These are phyloP conservation scores for Diplodia intermedia DNA, from an alignment of 2,329 filamentous ascomycete species.

Conservation along the genomic window DNA sequence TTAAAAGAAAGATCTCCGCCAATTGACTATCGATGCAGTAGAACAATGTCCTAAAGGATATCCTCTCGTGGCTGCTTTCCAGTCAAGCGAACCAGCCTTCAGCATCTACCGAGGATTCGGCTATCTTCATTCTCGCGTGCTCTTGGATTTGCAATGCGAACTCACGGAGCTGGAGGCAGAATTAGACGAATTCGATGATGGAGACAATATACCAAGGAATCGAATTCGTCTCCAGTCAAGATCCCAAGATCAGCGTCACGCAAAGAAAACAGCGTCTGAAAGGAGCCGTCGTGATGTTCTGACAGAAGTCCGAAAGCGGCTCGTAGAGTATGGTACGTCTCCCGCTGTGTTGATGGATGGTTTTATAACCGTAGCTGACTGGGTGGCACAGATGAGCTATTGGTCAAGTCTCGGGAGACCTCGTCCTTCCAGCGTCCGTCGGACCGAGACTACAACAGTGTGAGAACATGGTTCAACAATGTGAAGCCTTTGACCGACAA, in stretches of 20 bases:
- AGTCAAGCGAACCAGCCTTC: constrained; percentile 45
- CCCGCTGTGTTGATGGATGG: no score
- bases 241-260: constrained; percentile 35
- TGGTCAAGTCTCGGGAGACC: constrained; percentile 49
- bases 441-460: constrained; percentile 50
- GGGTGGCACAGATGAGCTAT: constrained; percentile 44
- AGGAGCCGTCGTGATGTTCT: constrained; percentile 40
- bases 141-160: constrained; percentile 46
- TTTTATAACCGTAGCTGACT: constrained; percentile 10
- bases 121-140: constrained; percentile 45
- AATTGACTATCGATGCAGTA: no score
- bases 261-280: constrained; percentile 30
- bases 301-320: constrained; percentile 42
- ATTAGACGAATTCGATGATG: no score
- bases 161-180: constrained; percentile 41
- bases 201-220: no score
- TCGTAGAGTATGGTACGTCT: constrained; percentile 44
- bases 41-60: constrained; percentile 34
- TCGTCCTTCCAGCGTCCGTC: constrained; percentile 49
- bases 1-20: no score
- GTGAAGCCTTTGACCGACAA: constrained; percentile 47
- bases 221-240: no score
- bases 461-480: constrained; percentile 48
- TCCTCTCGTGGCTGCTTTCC: constrained; percentile 43
- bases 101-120: constrained; percentile 46